These are phyloP conservation scores for Russula ochroleuca DNA, from an alignment of 768 basidiomycete genomes.

Conservation along the genomic window DNA sequence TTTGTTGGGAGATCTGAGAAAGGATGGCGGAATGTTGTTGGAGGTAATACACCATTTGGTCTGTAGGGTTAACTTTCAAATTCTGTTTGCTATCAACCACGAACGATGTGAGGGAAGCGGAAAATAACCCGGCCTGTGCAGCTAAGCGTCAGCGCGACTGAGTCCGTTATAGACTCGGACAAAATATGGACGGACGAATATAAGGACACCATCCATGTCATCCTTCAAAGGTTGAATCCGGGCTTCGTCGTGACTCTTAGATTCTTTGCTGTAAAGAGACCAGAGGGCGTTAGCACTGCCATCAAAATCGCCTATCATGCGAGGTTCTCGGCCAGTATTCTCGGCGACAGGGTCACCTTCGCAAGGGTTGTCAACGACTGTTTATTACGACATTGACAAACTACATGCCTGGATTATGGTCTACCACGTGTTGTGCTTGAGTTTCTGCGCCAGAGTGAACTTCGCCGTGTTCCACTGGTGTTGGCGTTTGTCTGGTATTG, in stretches of 20 bases:
- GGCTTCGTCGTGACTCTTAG: conserved; percentile 16
- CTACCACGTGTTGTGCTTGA: not conserved
- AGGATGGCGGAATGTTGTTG: conserved; percentile 12
- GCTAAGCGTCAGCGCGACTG: not conserved
- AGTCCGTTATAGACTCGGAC: not conserved
- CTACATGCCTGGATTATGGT: not conserved
- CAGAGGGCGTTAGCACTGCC: conserved; percentile 39
- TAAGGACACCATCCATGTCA: conserved; percentile 41
- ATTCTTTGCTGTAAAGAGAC: conserved; percentile 35
- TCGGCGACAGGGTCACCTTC: not conserved
- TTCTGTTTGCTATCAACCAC: conserved; percentile 2
- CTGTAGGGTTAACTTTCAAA: not conserved
- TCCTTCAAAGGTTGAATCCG: conserved; percentile 39
- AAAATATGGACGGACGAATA: conserved; percentile 36
- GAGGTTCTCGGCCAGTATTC: not conserved
- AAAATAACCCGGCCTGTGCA: conserved; percentile 18
- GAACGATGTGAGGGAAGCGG: conserved; percentile 14
- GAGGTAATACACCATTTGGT: not conserved
- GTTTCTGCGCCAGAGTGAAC: not conserved
- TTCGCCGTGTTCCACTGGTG: not conserved
- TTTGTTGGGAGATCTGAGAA: conserved; percentile 14
- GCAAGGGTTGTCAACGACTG: not conserved
- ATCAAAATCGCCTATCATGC: conserved; percentile 29
- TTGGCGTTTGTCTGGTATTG: not conserved
- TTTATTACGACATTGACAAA: not conserved